phyloP scores from a whole-genome alignment of 768 basidiomycete species.

The Strobilomyces confusus region DNA sequence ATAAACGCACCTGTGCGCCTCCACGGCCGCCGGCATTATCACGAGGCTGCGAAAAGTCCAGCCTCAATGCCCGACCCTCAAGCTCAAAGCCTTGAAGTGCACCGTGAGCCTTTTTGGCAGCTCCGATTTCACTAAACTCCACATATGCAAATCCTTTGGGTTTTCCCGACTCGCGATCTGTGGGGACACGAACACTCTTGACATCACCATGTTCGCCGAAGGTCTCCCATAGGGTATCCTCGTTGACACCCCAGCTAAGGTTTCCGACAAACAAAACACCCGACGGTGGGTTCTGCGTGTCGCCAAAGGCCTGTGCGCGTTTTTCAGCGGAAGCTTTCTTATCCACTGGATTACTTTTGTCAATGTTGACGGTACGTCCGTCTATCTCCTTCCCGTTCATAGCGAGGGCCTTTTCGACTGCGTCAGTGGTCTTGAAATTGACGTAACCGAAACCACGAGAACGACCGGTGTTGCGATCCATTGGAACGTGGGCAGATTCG shows the following conservation, averaged over 20 bases:
- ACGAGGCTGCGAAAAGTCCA: conserved; percentile 86
- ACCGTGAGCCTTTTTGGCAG: conserved; percentile 77
- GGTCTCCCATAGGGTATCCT: conserved; percentile 85
- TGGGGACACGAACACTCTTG: conserved; percentile 85
- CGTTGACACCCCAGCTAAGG: conserved; percentile 72
- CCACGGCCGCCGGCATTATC: conserved; percentile 54
- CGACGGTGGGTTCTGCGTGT: conserved; percentile 62
- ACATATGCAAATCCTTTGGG: conserved; percentile 98
- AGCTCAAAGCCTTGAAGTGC: conserved; percentile 68
- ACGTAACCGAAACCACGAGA: conserved; percentile 87
- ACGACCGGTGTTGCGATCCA: conserved; percentile 75
- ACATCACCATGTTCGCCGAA: conserved; percentile 87
- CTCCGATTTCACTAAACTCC: conserved; percentile 79
- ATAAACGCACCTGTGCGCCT: conserved; percentile 41
- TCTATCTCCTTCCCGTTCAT: conserved; percentile 89
- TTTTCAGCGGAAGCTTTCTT: conserved; percentile 56
- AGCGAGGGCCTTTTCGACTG: conserved; percentile 76
- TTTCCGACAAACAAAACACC: conserved; percentile 88
- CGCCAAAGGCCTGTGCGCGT: conserved; percentile 74
- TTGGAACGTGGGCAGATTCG: conserved; percentile 82
- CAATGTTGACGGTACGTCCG: conserved; percentile 83
- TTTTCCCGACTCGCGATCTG: conserved; percentile 84
- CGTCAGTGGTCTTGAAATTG: conserved; percentile 63
- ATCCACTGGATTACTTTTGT: conserved; percentile 66
- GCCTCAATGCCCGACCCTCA: conserved; percentile 72